Base-by-base conservation (phyloP, 805 yeast species). In the Metschnikowia lochheadii region DNA sequence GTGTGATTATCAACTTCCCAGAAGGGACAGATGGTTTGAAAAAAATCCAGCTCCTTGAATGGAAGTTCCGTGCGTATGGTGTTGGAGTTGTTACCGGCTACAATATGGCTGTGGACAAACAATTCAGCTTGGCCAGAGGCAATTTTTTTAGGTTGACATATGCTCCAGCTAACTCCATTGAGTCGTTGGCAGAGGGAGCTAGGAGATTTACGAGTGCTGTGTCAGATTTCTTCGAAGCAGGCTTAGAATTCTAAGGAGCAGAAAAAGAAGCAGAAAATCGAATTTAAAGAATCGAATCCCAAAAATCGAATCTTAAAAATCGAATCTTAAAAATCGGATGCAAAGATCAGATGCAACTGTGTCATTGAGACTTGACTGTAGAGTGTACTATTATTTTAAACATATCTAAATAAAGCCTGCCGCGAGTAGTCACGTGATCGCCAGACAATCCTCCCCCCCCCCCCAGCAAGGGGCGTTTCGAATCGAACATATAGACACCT, bases 131-230 rank as follows among this genome's bases (percentile, higher is more conserved):
- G 41, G 51, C 29, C 41, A 47, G 57, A 20, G 50, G 57, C 14
- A 52, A 52, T 18, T 54, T 56, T 21, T 48, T 44, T 44, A 38
- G 56, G 37, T 65, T 32, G 64, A 59, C 50, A 48, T 71, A 35
- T 58, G 70, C 49, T 49, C 68, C 41, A 41, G 68, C 40, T 66
- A 72, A 3, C 65, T 63, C 49, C 37, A 51, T n/a, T 59, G 61
- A 10, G 54, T 47, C 48, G 29, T 48, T 50, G 38, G 48, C 47
- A 11, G 58, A 55, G 23, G 58, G 50, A 3, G 53, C 51, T 6
- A 15, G 32, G 17, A 38, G 59, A 26, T 55, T 56, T 18, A 21
- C 52, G 6, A n/a, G 45, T 11, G 58, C 59, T 3, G 51, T 56
- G 17, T 29, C 40, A 34, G 58, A 50, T 14, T 56, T 56, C 29